Evolutionary conservation across 129 eudicot species (phyloP).

Genomic region (Scalesia atractyloides): DNA sequence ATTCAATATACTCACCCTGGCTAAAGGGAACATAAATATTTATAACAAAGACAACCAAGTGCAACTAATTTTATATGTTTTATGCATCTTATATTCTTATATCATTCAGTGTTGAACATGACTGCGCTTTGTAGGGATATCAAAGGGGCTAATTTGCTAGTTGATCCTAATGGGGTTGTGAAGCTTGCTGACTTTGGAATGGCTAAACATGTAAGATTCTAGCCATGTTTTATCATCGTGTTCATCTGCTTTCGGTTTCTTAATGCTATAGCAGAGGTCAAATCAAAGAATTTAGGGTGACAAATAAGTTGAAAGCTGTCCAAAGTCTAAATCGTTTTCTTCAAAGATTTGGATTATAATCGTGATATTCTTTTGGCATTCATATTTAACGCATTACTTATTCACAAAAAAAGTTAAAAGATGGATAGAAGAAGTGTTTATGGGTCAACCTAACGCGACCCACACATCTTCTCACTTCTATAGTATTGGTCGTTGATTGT

Average conservation of each 20-base stretch:
- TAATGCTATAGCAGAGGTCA: neutral
- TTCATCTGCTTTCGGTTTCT: neutral
- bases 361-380: neutral
- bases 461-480: too few relatives aligned
- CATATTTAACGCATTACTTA: neutral
- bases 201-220: slow-evolving; percentile 92
- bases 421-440: too few relatives aligned
- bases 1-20: neutral
- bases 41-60: neutral
- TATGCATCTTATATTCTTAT: neutral
- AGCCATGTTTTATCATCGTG: neutral
- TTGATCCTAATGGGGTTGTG: slow-evolving; percentile 89
- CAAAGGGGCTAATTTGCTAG: slow-evolving; percentile 94
- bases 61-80: neutral
- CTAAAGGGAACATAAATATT: neutral
- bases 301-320: neutral
- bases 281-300: neutral
- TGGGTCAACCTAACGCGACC: too few relatives aligned
- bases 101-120: slow-evolving; percentile 15
- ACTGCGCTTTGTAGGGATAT: slow-evolving; percentile 63
- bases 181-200: slow-evolving; percentile 99
- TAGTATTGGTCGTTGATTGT: neutral
- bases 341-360: neutral
- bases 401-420: too few relatives aligned
- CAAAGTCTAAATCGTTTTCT: neutral